These are phyloP conservation scores for Pichia sp. DNA, from an alignment of 1,139 yeast species.

Conservation along the genomic window DNA sequence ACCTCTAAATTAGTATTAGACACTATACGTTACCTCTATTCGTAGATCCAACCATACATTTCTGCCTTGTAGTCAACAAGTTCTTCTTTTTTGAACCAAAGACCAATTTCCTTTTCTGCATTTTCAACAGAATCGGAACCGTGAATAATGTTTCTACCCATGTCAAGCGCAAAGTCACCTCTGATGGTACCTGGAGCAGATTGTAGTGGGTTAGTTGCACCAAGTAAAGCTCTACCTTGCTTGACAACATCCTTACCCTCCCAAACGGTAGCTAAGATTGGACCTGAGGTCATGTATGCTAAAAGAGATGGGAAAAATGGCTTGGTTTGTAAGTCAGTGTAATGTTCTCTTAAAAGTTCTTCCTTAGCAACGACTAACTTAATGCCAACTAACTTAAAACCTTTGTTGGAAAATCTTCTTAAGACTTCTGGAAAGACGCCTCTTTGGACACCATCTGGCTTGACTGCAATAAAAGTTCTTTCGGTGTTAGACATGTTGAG, in stretches of 20 bases:
- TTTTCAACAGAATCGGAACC: slow-evolving; percentile 99
- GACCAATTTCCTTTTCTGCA: slow-evolving; percentile 90
- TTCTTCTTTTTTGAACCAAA: slow-evolving; percentile 99
- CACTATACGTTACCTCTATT: too few species aligned
- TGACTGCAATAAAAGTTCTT: slow-evolving; percentile 98
- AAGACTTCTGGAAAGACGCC: slow-evolving; percentile 87
- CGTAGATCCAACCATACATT: slow-evolving; percentile 86
- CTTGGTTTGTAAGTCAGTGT: slow-evolving; percentile 89
- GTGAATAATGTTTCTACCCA: slow-evolving; percentile 99
- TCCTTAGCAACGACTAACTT: slow-evolving; percentile 88
- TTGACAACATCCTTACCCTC: slow-evolving; percentile 99
- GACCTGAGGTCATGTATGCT: slow-evolving; percentile 97
- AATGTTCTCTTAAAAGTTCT: slow-evolving; percentile 84
- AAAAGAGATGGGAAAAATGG: slow-evolving; percentile 96
- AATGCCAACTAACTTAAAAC: slow-evolving; percentile 94
- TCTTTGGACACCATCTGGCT: slow-evolving; percentile 99
- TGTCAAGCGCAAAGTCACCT: slow-evolving; percentile 93
- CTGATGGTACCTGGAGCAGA: slow-evolving; percentile 99
- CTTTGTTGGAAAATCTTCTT: slow-evolving; percentile 93
- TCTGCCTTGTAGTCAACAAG: slow-evolving; percentile 87
- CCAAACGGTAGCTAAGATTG: slow-evolving; percentile 99
- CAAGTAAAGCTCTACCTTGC: slow-evolving; percentile 95
- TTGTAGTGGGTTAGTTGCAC: slow-evolving; percentile 98
- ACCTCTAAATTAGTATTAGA: too few species aligned
- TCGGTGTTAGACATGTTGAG: slow-evolving; percentile 49